Conservation (phyloP, 2,329 filamentous ascomycete species). For the Coniochaeta sp. region DNA sequence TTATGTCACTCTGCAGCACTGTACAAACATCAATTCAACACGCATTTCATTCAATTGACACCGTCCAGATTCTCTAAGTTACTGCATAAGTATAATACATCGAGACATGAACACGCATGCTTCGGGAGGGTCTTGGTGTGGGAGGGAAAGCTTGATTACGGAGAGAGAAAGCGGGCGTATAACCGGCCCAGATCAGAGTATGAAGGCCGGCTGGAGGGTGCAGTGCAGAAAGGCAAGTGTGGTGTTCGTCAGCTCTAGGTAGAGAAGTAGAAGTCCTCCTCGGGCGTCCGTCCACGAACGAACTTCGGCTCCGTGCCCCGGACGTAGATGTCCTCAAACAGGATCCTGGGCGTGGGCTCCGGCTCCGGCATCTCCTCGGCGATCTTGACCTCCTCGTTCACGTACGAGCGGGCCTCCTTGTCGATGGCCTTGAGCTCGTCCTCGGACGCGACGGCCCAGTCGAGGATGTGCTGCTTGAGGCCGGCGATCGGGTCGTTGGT, state of each 20-base stretch:
- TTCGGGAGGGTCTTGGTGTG: background rate
- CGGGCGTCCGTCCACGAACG: constrained; percentile 77
- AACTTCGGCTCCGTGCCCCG: constrained; percentile 79
- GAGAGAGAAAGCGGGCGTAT: background rate
- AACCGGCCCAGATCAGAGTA: background rate
- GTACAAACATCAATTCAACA: background rate
- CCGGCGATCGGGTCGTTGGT: constrained; percentile 98
- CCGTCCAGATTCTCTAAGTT: constrained; percentile 1
- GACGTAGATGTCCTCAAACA: constrained; percentile 97
- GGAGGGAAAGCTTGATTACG: background rate
- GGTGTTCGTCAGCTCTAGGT: constrained; percentile 21
- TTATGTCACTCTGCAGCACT: background rate
- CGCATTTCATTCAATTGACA: background rate
- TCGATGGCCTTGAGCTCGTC: constrained; percentile 95
- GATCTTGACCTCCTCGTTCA: constrained; percentile 83
- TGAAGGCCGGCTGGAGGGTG: background rate
- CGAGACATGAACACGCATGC: background rate
- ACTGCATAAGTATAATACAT: constrained; percentile 3
- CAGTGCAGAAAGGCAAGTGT: background rate
- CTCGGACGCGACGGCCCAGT: constrained; percentile 87
- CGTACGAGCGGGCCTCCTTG: constrained; percentile 80
- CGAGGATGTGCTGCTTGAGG: constrained; percentile 94
- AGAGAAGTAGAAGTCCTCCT: constrained; percentile 88
- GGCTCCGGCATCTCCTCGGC: constrained; percentile 85
- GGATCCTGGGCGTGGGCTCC: constrained; percentile 70